A percentile compares a stretch with the other conserved stretches of the same genome.
Conservation (phyloP, 495 filamentous ascomycete genomes). For the Penicillium taxi region DNA sequence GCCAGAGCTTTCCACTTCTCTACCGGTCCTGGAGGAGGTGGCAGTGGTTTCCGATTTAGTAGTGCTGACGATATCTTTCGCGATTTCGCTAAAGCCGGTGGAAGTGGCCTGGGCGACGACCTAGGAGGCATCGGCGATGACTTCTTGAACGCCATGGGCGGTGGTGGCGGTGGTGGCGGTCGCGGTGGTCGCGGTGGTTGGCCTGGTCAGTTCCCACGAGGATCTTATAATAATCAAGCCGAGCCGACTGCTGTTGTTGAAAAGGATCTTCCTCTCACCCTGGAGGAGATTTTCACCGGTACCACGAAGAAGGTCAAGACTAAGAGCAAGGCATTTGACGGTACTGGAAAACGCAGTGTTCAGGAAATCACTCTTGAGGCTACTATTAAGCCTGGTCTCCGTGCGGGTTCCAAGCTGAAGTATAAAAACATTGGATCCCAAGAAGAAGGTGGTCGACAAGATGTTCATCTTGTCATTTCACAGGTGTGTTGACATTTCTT, state of each 20-base stretch:
- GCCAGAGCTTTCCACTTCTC: slow-evolving; percentile 68
- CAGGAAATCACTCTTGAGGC: slow-evolving; percentile 89
- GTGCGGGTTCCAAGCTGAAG: slow-evolving; percentile 95
- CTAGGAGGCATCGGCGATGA: too few species aligned
- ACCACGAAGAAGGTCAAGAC: slow-evolving; percentile 94
- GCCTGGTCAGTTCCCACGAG: slow-evolving; percentile 22
- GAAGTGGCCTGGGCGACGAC: too few species aligned
- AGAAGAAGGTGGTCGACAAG: slow-evolving; percentile 94
- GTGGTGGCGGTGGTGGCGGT: slow-evolving; percentile 13
- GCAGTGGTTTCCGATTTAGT: slow-evolving; percentile 66
- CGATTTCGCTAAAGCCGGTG: slow-evolving; percentile 58
- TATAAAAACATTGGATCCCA: slow-evolving; percentile 94
- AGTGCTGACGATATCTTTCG: slow-evolving; percentile 77
- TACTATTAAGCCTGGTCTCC: slow-evolving; percentile 87
- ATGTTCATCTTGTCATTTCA: slow-evolving; percentile 86
- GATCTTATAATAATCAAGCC: slow-evolving; percentile 36
- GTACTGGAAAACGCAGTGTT: slow-evolving; percentile 68
- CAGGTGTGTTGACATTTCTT: slow-evolving; percentile 56
- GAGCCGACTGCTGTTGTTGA: slow-evolving; percentile 91
- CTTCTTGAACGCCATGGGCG: too few species aligned
- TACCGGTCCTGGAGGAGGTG: slow-evolving; percentile 48
- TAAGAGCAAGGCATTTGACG: slow-evolving; percentile 89
- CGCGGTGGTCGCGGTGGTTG: slow-evolving; percentile 30
- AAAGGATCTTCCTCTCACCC: slow-evolving; percentile 65
- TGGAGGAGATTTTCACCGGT: slow-evolving; percentile 83